A percentile compares a stretch with the other conserved stretches of the same genome.
Evolutionary conservation across 2,329 filamentous ascomycete genomes (phyloP).

Genomic region (Penicillium brasilianum): DNA sequence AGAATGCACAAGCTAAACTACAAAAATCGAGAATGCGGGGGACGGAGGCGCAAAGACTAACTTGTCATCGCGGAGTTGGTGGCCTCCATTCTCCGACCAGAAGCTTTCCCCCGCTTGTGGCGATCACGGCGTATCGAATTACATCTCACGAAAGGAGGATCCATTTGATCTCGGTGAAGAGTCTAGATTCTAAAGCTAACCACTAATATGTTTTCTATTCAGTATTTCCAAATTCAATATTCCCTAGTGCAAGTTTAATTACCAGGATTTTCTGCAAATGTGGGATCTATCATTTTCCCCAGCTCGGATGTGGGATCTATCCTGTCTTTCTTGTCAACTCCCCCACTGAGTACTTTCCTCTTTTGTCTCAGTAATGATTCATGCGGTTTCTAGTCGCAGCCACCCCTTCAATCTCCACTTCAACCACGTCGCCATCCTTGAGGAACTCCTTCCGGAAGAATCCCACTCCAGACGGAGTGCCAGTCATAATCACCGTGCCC

Average conservation of each 20-base stretch:
- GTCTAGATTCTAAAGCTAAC: not conserved
- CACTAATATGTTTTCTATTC: not conserved
- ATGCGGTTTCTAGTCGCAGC: slow-evolving; percentile 15
- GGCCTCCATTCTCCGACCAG: not conserved
- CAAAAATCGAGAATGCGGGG: not conserved
- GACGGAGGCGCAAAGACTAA: not conserved
- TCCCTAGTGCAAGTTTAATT: not conserved
- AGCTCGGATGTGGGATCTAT: not conserved
- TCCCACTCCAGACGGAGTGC: slow-evolving; percentile 45
- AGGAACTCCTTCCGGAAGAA: slow-evolving; percentile 22
- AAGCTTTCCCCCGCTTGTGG: not conserved
- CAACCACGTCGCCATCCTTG: slow-evolving; percentile 20
- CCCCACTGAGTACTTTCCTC: not conserved
- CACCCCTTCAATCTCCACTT: slow-evolving; percentile 14
- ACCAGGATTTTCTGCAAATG: not conserved
- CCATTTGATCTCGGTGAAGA: not conserved
- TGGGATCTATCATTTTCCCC: slow-evolving; percentile 9
- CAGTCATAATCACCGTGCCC: slow-evolving; percentile 50
- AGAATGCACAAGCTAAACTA: not conserved
- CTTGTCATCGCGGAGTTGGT: not conserved
- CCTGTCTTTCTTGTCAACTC: not conserved
- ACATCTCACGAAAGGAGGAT: not conserved
- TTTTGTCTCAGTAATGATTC: slow-evolving; percentile 7
- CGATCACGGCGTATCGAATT: not conserved
- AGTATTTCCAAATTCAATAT: not conserved